A percentile compares a stretch with the other conserved stretches of the same genome.
Conservation (phyloP, 2,329 filamentous ascomycete genomes). For the Cercospora brassicicola region DNA sequence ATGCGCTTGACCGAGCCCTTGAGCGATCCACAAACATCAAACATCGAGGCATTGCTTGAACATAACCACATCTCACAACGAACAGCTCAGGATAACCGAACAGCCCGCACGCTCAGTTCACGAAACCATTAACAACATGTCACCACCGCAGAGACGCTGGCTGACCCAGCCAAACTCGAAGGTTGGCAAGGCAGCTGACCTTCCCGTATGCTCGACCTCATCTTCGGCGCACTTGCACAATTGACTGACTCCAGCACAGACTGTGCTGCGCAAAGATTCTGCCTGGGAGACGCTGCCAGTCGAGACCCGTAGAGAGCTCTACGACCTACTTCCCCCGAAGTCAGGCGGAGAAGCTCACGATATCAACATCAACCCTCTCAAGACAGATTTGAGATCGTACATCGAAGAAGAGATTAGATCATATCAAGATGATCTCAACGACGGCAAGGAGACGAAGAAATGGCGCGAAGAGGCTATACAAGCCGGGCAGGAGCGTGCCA, state of each 20-base stretch:
- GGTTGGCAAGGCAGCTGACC: constrained; percentile 29
- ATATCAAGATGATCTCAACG: constrained; percentile 57
- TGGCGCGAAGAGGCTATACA: constrained; percentile 58
- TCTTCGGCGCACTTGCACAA: background rate
- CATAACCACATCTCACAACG: background rate
- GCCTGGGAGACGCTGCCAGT: constrained; percentile 35
- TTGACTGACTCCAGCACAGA: constrained; percentile 22
- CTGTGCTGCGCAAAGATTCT: constrained; percentile 32
- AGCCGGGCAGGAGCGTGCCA: constrained; percentile 54
- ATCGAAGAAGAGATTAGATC: constrained; percentile 56
- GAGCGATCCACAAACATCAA: constrained; percentile 1
- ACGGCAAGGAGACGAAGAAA: constrained; percentile 57
- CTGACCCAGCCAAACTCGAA: constrained; percentile 32
- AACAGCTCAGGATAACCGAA: background rate
- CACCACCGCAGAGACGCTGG: constrained; percentile 30
- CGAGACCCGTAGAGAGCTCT: constrained; percentile 31
- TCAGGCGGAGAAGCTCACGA: constrained; percentile 36
- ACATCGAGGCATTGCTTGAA: constrained; percentile 4
- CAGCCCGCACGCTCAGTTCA: background rate
- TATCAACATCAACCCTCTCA: constrained; percentile 42
- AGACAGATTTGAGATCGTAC: constrained; percentile 47
- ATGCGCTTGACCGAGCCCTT: background rate
- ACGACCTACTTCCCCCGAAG: constrained; percentile 35
- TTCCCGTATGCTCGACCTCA: constrained; percentile 24
- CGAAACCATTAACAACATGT: constrained; percentile 7